A percentile compares a stretch with the other conserved stretches of the same genome.
These are phyloP conservation scores for Trypanosomatidae sp. DNA, from an alignment of 208 protist genomes.

Conservation along the genomic window DNA sequence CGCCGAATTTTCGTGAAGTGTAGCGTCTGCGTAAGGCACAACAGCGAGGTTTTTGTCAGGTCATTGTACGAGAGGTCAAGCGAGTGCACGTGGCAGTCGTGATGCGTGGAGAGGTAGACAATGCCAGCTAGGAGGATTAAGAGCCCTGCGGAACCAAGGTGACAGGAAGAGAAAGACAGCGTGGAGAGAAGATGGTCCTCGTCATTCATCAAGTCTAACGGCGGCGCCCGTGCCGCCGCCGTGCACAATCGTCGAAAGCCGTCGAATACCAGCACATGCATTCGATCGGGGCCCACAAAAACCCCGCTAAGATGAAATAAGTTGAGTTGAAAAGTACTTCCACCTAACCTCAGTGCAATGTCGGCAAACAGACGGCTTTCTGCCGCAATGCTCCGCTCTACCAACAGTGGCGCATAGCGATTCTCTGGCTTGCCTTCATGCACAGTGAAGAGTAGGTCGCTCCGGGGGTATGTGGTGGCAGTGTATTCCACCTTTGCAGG, in stretches of 20 bases:
- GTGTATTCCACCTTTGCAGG: neutral
- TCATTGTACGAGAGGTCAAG: slow-evolving; percentile 80
- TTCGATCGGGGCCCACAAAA: slow-evolving; percentile 48
- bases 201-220: neutral
- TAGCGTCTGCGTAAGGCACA: slow-evolving; percentile 51
- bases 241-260: slow-evolving; percentile 38
- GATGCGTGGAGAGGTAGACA: slow-evolving; percentile 11
- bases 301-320: slow-evolving; percentile 75
- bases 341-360: slow-evolving; percentile 45
- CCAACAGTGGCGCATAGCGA: slow-evolving; percentile 45
- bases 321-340: slow-evolving; percentile 30
- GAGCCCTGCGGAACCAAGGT: slow-evolving; percentile 53
- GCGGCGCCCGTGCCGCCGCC: neutral
- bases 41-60: slow-evolving; percentile 39
- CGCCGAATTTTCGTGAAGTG: slow-evolving; percentile 42
- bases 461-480: too few relatives aligned
- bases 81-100: slow-evolving; percentile 11
- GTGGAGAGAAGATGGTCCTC: slow-evolving; percentile 28
- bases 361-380: slow-evolving; percentile 70
- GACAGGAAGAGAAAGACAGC: slow-evolving; percentile 71
- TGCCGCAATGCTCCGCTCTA: slow-evolving; percentile 13
- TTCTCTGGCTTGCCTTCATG: slow-evolving; percentile 21
- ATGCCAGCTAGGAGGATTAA: slow-evolving; percentile 60
- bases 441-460: slow-evolving; percentile 6
- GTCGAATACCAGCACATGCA: slow-evolving; percentile 63